Evolutionary conservation across 2,329 filamentous ascomycete genomes (phyloP).

Genomic region (Trichocomaceae sp.): DNA sequence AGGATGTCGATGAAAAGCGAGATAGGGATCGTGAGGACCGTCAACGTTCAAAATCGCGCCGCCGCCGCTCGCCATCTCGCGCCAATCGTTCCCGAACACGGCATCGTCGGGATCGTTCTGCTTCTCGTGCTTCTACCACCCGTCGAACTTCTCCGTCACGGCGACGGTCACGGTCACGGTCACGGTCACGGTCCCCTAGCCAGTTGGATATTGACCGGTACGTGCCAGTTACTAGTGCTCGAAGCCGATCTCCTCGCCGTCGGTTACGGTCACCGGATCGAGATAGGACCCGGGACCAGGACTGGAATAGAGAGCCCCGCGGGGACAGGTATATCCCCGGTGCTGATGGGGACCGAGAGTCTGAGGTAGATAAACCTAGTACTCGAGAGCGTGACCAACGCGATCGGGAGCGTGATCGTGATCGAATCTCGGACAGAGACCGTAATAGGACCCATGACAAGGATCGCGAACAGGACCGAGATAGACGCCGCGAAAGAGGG

Average conservation of each 20-base stretch:
- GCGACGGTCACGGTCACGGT: slow-evolving; percentile 16
- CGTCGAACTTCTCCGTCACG: slow-evolving; percentile 19
- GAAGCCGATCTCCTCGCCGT: slow-evolving; percentile 37
- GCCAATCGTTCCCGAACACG: not conserved
- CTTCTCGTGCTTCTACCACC: slow-evolving; percentile 11
- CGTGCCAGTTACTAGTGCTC: slow-evolving; percentile 34
- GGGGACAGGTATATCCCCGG: slow-evolving; percentile 11
- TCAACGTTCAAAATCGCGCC: slow-evolving; percentile 10
- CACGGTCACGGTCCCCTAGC: slow-evolving; percentile 19
- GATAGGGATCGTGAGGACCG: slow-evolving; percentile 10
- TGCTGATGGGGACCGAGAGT: slow-evolving; percentile 21
- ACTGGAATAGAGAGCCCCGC: slow-evolving; percentile 20
- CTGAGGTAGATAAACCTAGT: slow-evolving; percentile 14
- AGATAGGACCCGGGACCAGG: slow-evolving; percentile 16
- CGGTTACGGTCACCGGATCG: slow-evolving; percentile 28
- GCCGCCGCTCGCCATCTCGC: slow-evolving; percentile 8
- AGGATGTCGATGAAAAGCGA: slow-evolving; percentile 4
- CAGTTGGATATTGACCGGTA: slow-evolving; percentile 40
- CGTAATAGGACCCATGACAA: slow-evolving; percentile 17
- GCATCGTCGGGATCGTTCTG: slow-evolving; percentile 8
- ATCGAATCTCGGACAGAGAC: slow-evolving; percentile 14
- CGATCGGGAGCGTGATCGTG: slow-evolving; percentile 20
- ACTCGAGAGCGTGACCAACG: slow-evolving; percentile 18
- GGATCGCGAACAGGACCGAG: slow-evolving; percentile 19
- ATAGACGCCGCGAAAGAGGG: slow-evolving; percentile 17